These are phyloP conservation scores for Candida sp. DNA, from an alignment of 1,139 yeast species.

Conservation along the genomic window DNA sequence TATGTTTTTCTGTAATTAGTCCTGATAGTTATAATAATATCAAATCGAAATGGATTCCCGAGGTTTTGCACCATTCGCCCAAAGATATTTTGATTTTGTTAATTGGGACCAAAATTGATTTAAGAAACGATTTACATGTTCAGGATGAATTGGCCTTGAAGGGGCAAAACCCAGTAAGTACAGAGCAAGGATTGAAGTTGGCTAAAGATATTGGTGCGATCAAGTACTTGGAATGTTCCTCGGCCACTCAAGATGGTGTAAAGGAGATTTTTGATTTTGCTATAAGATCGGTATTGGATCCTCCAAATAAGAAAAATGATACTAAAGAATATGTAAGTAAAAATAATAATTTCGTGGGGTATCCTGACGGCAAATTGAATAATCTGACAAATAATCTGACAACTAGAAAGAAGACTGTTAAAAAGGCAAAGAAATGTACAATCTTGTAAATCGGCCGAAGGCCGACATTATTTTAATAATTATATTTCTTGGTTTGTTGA, in stretches of 20 bases:
- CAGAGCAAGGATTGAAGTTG: conserved; percentile 60
- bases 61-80: conserved; percentile 82
- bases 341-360: not conserved
- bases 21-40: conserved; percentile 83
- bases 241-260: conserved; percentile 87
- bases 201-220: conserved; percentile 75
- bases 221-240: conserved; percentile 84
- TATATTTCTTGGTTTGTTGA: not conserved
- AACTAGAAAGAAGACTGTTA: conserved; percentile 29
- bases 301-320: conserved; percentile 29
- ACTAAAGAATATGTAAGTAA: conserved; percentile 2
- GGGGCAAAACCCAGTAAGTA: conserved; percentile 59
- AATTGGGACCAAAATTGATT: conserved; percentile 85
- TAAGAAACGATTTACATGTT: conserved; percentile 77
- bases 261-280: conserved; percentile 82
- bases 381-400: not conserved
- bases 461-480: not conserved
- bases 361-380: not conserved
- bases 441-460: conserved; percentile 31
- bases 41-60: conserved; percentile 79
- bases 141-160: conserved; percentile 67
- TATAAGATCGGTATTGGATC: conserved; percentile 65
- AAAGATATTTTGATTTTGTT: conserved; percentile 69
- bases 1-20: conserved; percentile 83
- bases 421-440: conserved; percentile 45